phyloP scores from a whole-genome alignment of 345 rosid genomes.

The Odontarrhena argentea region DNA sequence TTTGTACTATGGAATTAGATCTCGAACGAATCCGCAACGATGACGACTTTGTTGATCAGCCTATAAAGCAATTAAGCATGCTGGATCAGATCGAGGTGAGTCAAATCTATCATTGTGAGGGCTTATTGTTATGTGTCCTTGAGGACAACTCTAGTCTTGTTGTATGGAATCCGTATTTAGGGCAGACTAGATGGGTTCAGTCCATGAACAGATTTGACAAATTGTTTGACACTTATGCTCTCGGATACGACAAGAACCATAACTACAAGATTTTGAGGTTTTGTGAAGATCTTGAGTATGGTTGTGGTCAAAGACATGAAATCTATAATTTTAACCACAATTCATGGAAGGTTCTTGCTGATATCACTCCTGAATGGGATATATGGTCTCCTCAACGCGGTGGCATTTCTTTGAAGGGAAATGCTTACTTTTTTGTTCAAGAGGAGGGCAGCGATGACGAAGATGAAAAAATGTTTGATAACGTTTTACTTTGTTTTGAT shows the following conservation, averaged over 20 bases:
- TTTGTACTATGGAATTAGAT: neutral
- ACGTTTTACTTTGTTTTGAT: no score
- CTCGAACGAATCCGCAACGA: neutral
- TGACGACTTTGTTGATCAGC: neutral
- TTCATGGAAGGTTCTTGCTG: no score
- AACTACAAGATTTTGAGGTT: neutral
- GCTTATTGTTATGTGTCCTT: neutral
- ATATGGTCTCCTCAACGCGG: no score
- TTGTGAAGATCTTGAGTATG: no score
- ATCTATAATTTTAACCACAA: no score
- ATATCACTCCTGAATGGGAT: no score
- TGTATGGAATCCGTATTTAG: slow-evolving; percentile 5
- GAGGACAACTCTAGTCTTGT: neutral
- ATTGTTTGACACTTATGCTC: neutral
- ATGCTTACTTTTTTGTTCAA: no score
- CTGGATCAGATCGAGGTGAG: neutral
- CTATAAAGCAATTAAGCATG: neutral
- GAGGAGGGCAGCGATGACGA: no score
- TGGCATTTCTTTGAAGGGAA: no score
- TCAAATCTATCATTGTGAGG: neutral
- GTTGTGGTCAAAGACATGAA: no score
- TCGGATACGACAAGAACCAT: slow-evolving; percentile 1
- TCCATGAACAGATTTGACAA: neutral
- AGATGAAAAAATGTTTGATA: no score
- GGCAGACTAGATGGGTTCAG: neutral